phyloP scores from a whole-genome alignment of 805 yeast genomes.

The Maudiozyma barnettii region DNA sequence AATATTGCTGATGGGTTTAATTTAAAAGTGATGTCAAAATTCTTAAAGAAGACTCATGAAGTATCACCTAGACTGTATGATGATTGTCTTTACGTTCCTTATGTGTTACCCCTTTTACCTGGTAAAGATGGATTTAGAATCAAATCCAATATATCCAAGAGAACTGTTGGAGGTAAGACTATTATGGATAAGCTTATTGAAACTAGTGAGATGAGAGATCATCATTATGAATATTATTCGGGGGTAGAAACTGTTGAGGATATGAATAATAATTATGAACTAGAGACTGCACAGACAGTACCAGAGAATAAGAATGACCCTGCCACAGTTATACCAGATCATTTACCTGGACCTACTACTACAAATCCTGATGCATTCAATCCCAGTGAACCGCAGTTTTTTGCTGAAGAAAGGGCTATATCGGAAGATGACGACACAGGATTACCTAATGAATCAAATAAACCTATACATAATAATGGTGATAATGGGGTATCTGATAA shows the following conservation, averaged over 20 bases:
- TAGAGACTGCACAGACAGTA: conserved; percentile 21
- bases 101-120: conserved; percentile 75
- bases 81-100: conserved; percentile 88
- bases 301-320: conserved; percentile 12
- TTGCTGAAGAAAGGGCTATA: conserved; percentile 38
- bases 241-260: conserved; percentile 58
- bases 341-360: conserved; percentile 18
- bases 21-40: conserved; percentile 51
- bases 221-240: conserved; percentile 82
- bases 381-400: conserved; percentile 89
- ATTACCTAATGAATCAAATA: not conserved
- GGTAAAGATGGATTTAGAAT: conserved; percentile 74
- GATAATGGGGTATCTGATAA: not conserved
- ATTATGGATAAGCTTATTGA: conserved; percentile 71
- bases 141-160: conserved; percentile 46
- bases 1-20: conserved; percentile 77
- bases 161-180: conserved; percentile 33
- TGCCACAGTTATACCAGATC: conserved; percentile 16
- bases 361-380: conserved; percentile 54
- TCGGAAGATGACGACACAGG: not conserved
- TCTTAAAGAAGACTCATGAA: conserved; percentile 60
- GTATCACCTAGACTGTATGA: conserved; percentile 83
- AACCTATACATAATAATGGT: not conserved
- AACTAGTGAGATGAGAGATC: conserved; percentile 77
- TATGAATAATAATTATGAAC: conserved; percentile 36